Evolutionary conservation across 2,329 filamentous ascomycete genomes (phyloP), one percentile per base, ranked within the genome.

Genomic region (Botryosphaeria dothidea): DNA sequence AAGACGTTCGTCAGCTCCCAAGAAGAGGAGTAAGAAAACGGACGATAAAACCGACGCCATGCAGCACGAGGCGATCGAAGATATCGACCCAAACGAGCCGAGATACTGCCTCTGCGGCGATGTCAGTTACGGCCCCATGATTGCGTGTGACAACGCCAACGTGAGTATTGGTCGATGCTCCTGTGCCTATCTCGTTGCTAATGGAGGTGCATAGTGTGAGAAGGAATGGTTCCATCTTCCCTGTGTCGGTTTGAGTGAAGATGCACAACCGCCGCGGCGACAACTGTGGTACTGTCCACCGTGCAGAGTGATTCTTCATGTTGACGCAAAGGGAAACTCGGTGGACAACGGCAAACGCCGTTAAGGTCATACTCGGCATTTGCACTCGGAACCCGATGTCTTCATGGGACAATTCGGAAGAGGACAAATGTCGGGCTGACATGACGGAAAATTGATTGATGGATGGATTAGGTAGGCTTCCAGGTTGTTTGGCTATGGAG

Each of bases 251-350:
- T 81, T 95, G 68, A 73, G 72, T 36, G 85, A 88, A 25, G 86
- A 91, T 66, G 36, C 17, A 2, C 11, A 43, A 15, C 91, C 91
- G 11, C 85, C 88, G 2, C 83, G 90, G 19, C 90, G 90, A 34
- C 89, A 89, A 2, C 93, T 92, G 77, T 95, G 92, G 92, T 95
- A 92, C 72, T 95, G 92, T 76, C 90, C 90, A 1, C 88, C 92
- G 57, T 95, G 92, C 73, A 74, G 76, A 36, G 61, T 62, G 8
- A 48, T 67, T 15, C 68, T 77, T 15, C 65, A 69, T 27, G 69
- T 71, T 3, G 75, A 77, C 54, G 71, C 73, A 1, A 74, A 72
- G 65, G 76, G 76, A 43, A 77, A 77, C n/a, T 70, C 71, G 1
- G 63, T 69, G 15, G 63, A 60, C 11, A 46, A 34, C 8, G 61